Evolutionary conservation across 345 rosid species (phyloP).

Genomic region (Ceriops tagal): DNA sequence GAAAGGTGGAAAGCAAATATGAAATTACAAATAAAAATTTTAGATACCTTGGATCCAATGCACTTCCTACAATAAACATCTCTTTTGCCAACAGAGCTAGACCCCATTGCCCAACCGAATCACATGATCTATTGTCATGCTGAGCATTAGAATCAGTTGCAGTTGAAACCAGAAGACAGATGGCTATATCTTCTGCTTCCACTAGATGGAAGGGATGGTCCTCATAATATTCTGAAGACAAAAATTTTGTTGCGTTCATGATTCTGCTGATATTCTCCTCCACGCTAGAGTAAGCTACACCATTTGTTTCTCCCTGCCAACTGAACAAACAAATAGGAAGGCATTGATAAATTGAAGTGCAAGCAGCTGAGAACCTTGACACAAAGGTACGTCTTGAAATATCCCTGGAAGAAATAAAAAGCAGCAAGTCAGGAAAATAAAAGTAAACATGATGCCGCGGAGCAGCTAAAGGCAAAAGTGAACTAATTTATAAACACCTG

Average conservation of each 20-base stretch:
- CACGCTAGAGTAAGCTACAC: slow-evolving; percentile 28
- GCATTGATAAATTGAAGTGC: slow-evolving; percentile 46
- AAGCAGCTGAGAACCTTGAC: slow-evolving; percentile 56
- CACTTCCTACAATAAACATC: slow-evolving; percentile 54
- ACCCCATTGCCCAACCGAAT: slow-evolving; percentile 54
- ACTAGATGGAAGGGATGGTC: slow-evolving; percentile 36
- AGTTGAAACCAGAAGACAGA: slow-evolving; percentile 71
- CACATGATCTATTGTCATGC: slow-evolving; percentile 26
- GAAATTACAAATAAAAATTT: slow-evolving; percentile 13
- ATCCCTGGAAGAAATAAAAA: slow-evolving; percentile 52
- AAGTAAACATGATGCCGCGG: neutral
- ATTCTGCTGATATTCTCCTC: slow-evolving; percentile 40
- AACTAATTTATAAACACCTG: neutral
- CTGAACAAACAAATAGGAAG: slow-evolving; percentile 56
- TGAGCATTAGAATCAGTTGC: slow-evolving; percentile 33
- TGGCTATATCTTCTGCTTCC: slow-evolving; percentile 52
- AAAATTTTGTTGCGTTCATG: slow-evolving; percentile 45
- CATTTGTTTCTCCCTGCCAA: slow-evolving; percentile 42
- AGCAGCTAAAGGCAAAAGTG: neutral
- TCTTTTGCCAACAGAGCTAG: slow-evolving; percentile 63
- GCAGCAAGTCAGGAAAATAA: neutral
- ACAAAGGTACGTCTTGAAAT: slow-evolving; percentile 46
- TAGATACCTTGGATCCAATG: slow-evolving; percentile 61
- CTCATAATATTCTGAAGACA: slow-evolving; percentile 37
- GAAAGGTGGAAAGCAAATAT: neutral